A percentile compares a stretch with the other conserved stretches of the same genome.
Evolutionary conservation across 1,139 yeast species (phyloP).

Genomic region (Hansenula anomala): DNA sequence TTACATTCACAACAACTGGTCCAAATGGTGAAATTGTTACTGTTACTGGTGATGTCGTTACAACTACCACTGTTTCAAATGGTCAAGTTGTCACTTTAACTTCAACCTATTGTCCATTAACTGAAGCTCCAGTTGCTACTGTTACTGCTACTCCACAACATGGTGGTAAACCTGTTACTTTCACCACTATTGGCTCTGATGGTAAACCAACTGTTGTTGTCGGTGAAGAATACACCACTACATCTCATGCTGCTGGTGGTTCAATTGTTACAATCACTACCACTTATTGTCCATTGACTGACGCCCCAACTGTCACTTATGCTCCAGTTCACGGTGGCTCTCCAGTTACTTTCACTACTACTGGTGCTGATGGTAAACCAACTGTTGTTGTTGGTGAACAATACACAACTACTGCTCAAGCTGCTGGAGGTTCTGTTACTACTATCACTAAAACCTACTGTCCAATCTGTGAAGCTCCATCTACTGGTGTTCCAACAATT

Average conservation of each 20-base stretch:
- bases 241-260: background rate
- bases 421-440: background rate
- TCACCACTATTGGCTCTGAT: background rate
- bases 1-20: background rate
- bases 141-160: background rate
- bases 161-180: background rate
- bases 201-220: background rate
- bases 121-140: background rate
- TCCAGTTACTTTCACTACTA: background rate
- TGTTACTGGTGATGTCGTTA: background rate
- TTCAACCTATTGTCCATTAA: slow-evolving; percentile 1
- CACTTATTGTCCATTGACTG: slow-evolving; percentile 1
- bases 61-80: background rate
- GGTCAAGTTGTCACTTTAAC: background rate
- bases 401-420: background rate
- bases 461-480: background rate
- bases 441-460: no score
- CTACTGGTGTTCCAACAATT: background rate
- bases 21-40: background rate
- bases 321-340: slow-evolving; percentile 1
- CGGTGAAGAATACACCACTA: background rate
- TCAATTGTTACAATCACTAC: background rate
- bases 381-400: background rate
- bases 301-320: background rate
- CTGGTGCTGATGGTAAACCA: background rate